Base-by-base conservation (phyloP, 2,329 filamentous ascomycete genomes). In the Aspergillus costaricaensis region DNA sequence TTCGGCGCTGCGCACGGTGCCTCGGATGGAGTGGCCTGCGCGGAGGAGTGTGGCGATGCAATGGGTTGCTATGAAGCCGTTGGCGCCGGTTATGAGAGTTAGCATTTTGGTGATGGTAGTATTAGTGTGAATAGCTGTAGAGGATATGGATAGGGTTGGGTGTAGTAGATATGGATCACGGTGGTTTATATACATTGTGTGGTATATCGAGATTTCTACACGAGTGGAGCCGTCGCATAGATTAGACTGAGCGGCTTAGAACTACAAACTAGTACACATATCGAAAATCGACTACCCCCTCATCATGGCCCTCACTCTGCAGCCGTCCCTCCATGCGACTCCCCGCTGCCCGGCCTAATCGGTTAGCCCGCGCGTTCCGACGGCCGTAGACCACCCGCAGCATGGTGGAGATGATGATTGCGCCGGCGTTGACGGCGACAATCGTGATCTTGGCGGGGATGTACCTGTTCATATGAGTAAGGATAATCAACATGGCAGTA, bases 391-490 rank as follows among this genome's bases (percentile, higher is more conserved):
- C 8, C 14, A 67, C 19, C 5, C 68, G 61, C 47, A 76, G 64
- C 5, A 47, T 30, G 0, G 70, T 63, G 3, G 71, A 65, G 17
- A 72, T 48, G 2, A 73, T 25, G 7, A 76, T 74, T 1, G 68
- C 70, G 0, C 66, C 65, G 1, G 70, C 67, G 23, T 75, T 70
- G 2, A 70, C 72, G 2, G 72, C 75, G 27, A 76, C 70, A 41
- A 80, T 72, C 5, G 74, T 76, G 10, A 77, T 72, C 59, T 79
- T 77, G 1, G 76, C 76, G 2, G 74, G 70, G 17, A 66, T 59
- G 21, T 72, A 72, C 1, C 65, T 70, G 9, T 61, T 25, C 5
- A 30, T 10, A 27, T 41, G 14, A n/a, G 17, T 49, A 5, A 21
- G 9, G 39, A 23, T 5, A 44, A 5, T 10, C 10, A 6, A 0